These are phyloP conservation scores for Cyberlindnera japonica DNA, from an alignment of 805 yeast species.

Conservation along the genomic window DNA sequence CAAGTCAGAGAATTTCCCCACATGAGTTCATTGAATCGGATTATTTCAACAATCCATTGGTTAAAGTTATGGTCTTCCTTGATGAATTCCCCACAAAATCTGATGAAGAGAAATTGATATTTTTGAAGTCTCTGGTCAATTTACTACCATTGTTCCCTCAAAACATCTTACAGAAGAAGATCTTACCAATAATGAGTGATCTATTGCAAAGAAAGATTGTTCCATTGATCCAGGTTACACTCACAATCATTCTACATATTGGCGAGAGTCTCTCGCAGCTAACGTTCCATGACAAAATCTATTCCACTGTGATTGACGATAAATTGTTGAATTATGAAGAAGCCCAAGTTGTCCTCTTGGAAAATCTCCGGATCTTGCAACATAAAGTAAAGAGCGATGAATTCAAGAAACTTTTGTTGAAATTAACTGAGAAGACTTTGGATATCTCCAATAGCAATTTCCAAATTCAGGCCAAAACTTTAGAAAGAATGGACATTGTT, in stretches of 20 bases:
- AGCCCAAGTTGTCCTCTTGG: constrained; percentile 42
- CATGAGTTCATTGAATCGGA: constrained; percentile 67
- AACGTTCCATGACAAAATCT: constrained; percentile 59
- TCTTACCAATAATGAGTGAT: constrained; percentile 65
- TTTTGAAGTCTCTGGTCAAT: constrained; percentile 59
- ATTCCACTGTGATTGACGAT: constrained; percentile 26
- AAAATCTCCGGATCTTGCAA: constrained; percentile 45
- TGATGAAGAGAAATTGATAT: constrained; percentile 60
- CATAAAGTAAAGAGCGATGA: constrained; percentile 43
- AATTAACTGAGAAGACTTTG: constrained; percentile 36
- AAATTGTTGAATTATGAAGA: constrained; percentile 36
- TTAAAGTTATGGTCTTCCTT: constrained; percentile 73
- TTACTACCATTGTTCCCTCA: constrained; percentile 57
- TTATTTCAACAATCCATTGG: constrained; percentile 78
- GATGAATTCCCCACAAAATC: constrained; percentile 81
- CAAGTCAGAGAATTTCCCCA: constrained; percentile 55
- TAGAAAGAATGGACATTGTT: constrained; percentile 40
- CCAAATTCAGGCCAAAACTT: constrained; percentile 51
- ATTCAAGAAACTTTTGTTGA: constrained; percentile 45
- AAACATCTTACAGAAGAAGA: constrained; percentile 44
- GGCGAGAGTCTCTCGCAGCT: constrained; percentile 68
- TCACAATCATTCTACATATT: constrained; percentile 56
- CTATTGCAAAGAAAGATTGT: constrained; percentile 41
- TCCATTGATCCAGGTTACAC: constrained; percentile 41
- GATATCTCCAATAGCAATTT: constrained; percentile 26